Conservation (phyloP, 83 land plant genomes). For the Thuja plicata region DNA sequence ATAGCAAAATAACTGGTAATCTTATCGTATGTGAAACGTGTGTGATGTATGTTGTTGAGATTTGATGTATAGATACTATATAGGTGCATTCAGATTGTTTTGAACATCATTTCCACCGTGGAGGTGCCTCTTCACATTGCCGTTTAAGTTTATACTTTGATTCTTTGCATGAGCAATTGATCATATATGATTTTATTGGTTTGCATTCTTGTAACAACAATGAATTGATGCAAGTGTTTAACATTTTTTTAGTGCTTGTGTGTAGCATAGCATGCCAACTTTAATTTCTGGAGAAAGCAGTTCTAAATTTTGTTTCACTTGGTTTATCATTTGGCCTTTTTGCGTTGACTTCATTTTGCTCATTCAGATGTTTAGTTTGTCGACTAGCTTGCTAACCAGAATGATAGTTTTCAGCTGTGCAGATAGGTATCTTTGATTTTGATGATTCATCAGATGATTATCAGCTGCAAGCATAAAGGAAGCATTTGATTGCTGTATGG, state of each 20-base stretch:
- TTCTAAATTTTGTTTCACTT: not conserved
- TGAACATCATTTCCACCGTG: not conserved
- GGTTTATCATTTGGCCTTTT: too few species aligned
- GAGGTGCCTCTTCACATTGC: not conserved
- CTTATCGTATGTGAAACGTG: not conserved
- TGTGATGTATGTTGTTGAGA: not conserved
- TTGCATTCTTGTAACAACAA: not conserved
- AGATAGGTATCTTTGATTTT: not conserved
- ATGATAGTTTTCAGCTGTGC: not conserved
- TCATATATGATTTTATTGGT: not conserved
- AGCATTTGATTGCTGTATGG: not conserved
- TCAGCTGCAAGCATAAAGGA: not conserved
- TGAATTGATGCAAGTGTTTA: not conserved
- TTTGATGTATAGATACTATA: not conserved
- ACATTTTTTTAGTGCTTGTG: not conserved
- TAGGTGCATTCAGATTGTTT: not conserved
- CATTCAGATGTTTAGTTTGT: not conserved
- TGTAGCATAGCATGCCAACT: not conserved
- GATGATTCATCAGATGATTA: not conserved
- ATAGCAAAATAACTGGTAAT: not conserved
- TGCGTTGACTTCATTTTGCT: not conserved
- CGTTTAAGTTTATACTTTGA: not conserved
- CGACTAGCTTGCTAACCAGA: not conserved
- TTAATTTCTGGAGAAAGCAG: not conserved
- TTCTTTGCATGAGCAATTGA: not conserved